These are phyloP conservation scores for Tripterygium wilfordii DNA, from an alignment of 177 flowering plant species.

Conservation along the genomic window DNA sequence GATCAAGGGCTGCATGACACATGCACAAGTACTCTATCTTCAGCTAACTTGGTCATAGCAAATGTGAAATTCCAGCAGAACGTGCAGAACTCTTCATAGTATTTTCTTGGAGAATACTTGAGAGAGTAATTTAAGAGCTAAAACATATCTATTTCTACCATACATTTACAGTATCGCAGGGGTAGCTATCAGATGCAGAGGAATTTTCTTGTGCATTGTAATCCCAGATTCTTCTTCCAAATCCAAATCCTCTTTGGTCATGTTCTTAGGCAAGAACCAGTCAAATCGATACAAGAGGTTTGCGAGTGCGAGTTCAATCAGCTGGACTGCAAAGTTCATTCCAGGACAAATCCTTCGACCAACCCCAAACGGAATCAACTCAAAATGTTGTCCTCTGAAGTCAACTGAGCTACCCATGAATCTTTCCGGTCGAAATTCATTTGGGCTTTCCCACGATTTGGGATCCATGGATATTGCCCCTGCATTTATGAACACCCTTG, in stretches of 20 bases:
- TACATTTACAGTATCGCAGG: no score
- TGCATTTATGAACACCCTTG: constrained; percentile 4
- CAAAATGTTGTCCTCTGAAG: constrained; percentile 1
- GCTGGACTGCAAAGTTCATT: constrained; percentile 2
- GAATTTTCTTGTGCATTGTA: constrained; percentile 6
- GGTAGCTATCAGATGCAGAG: constrained; percentile 1
- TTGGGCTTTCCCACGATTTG: neutral
- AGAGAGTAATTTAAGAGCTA: no score
- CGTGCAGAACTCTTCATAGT: no score
- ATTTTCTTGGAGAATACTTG: no score
- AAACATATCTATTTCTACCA: no score
- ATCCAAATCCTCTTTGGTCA: neutral
- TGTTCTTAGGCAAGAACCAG: constrained; percentile 5
- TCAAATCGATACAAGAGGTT: constrained; percentile 12
- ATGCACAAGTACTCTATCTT: no score
- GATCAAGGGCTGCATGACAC: no score
- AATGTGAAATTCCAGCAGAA: no score
- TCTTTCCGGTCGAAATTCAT: neutral
- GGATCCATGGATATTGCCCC: neutral
- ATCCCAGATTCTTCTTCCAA: constrained; percentile 7
- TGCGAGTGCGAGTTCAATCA: constrained; percentile 5
- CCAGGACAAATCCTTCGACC: constrained; percentile 21
- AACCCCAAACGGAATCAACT: constrained; percentile 25
- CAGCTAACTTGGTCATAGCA: no score
- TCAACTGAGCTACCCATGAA: neutral